Base-by-base conservation (phyloP, 345 rosid genomes). In the Syzygium oleosum region DNA sequence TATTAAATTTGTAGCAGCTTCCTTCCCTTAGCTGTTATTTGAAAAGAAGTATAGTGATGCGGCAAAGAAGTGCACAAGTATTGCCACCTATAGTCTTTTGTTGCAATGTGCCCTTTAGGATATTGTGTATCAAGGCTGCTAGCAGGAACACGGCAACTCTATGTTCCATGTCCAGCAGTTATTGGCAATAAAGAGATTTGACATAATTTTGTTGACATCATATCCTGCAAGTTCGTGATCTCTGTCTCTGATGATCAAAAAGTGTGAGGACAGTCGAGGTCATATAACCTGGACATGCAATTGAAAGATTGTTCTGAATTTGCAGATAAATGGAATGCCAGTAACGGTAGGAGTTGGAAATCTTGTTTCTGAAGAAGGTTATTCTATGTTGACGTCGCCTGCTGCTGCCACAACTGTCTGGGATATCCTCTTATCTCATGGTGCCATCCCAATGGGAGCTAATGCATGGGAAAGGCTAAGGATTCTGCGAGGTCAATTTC, bases 391-490 rank as follows among this genome's bases (percentile, higher is more conserved):
- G 91, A 93, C 93, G 91, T 91, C 98, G 11, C 96, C 96, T 85
- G 96, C 94, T 13, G 91, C 92, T 88, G 98, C 98, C 38, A 92
- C 88, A 88, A 91, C 95, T 52, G 90, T 97, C 68, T 96, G 98
- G 99, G 91, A 94, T 87, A 89, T 91, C 38, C 95, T 97, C 89
- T 88, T 96, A 91, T 93, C 98, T 87, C 89, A 91, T 80, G 99
- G 96, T 89, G 98, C 96, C 68, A 83, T 91, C 89, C 98, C 98
- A 51, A 95, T 97, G 98, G 99, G 99, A 83, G 94, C 94, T 86
- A 94, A 92, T 87, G 98, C 97, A 84, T 97, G 97, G 99, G 99
- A 97, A 92, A 94, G 93, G 88, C 95, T 97, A 85, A 95, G 99
- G 92, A 92, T 94, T 88, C 88, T 91, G 80, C 95, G 87, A 96